A percentile compares a stretch with the other conserved stretches of the same genome.
phyloP scores from a whole-genome alignment of 2,329 filamentous ascomycete species.

The Phoma sp. region DNA sequence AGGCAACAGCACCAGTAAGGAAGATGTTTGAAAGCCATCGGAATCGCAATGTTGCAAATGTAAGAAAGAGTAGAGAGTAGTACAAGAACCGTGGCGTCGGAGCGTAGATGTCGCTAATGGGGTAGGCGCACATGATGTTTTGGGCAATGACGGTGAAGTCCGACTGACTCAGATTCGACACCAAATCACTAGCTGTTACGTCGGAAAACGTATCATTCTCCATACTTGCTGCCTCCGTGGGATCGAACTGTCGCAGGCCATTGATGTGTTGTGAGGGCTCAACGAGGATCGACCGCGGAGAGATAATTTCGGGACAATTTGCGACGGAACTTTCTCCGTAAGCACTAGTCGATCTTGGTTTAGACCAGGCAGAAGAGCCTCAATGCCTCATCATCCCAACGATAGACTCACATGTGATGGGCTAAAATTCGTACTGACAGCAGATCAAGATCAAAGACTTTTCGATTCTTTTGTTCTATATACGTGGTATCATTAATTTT shows the following conservation, averaged over 20 bases:
- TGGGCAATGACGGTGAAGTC: constrained; percentile 10
- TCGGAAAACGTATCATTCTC: not conserved
- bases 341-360: not conserved
- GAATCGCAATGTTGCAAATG: constrained; percentile 8
- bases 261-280: not conserved
- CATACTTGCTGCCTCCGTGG: not conserved
- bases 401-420: too few relatives aligned
- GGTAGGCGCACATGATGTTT: constrained; percentile 15
- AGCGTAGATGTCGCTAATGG: constrained; percentile 18
- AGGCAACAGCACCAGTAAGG: constrained; percentile 10
- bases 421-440: too few relatives aligned
- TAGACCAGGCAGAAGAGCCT: too few relatives aligned
- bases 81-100: constrained; percentile 11
- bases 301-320: too few relatives aligned
- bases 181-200: not conserved
- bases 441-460: not conserved
- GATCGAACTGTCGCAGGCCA: not conserved
- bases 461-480: constrained; percentile 4
- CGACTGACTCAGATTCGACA: not conserved
- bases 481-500: constrained; percentile 10
- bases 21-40: constrained; percentile 13
- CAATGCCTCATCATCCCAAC: too few relatives aligned
- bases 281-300: too few relatives aligned
- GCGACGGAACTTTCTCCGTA: not conserved
- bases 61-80: constrained; percentile 9